These are phyloP conservation scores for Neoboletus subvelutipes DNA, from an alignment of 768 basidiomycete species.

Conservation along the genomic window DNA sequence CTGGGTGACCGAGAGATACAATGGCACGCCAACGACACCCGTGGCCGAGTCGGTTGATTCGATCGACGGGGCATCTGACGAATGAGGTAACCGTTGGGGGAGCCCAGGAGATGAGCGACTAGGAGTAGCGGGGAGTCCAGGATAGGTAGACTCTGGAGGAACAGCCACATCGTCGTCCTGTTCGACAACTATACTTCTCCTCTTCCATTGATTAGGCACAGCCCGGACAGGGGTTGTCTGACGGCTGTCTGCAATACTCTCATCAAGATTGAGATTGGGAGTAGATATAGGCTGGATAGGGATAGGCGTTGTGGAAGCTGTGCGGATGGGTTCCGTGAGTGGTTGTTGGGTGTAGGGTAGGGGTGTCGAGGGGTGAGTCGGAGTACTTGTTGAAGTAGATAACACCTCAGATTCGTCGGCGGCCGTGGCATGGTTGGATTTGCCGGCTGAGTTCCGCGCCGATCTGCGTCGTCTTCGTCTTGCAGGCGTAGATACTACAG, in stretches of 20 bases:
- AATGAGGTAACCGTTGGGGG: constrained; percentile 43
- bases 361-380: constrained; percentile 52
- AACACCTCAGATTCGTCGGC: constrained; percentile 47
- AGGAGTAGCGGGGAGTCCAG: constrained; percentile 43
- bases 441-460: constrained; percentile 35
- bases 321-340: constrained; percentile 25
- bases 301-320: constrained; percentile 31
- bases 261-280: constrained; percentile 30
- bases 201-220: constrained; percentile 43
- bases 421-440: constrained; percentile 39
- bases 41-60: constrained; percentile 45
- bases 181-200: constrained; percentile 67
- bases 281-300: constrained; percentile 27
- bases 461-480: constrained; percentile 62
- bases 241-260: constrained; percentile 30
- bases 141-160: constrained; percentile 39
- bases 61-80: constrained; percentile 52
- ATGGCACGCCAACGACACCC: constrained; percentile 47
- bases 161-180: constrained; percentile 62
- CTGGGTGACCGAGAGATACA: constrained; percentile 45
- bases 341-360: constrained; percentile 41
- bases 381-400: constrained; percentile 57
- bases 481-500: constrained; percentile 41
- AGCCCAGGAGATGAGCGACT: constrained; percentile 35
- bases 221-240: constrained; percentile 35